These are phyloP conservation scores for Achaetomium macrosporum DNA, from an alignment of 2,329 filamentous ascomycete species.

Conservation along the genomic window DNA sequence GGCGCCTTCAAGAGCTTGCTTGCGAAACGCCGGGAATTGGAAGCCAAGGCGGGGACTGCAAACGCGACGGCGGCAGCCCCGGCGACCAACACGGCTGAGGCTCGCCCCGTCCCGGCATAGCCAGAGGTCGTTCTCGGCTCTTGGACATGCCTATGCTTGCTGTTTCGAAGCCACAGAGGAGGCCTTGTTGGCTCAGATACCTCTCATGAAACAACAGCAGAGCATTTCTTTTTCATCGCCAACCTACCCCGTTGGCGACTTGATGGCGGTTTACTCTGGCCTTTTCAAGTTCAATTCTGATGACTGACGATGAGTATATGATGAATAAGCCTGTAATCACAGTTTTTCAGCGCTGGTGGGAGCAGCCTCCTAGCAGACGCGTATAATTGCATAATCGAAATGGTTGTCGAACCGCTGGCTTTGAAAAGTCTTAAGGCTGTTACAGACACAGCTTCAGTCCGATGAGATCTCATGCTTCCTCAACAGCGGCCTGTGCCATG, in stretches of 20 bases:
- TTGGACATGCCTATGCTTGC: not conserved
- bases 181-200: not conserved
- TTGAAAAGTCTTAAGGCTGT: not conserved
- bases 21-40: slow-evolving; percentile 60
- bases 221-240: not conserved
- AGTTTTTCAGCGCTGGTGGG: not conserved
- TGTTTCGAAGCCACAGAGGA: not conserved
- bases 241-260: not conserved
- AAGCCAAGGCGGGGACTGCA: slow-evolving; percentile 41
- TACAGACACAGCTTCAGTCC: not conserved
- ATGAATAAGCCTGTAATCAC: slow-evolving; percentile 5
- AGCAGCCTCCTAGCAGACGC: not conserved
- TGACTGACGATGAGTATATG: slow-evolving; percentile 12
- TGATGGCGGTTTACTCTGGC: not conserved
- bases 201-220: not conserved
- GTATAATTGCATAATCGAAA: slow-evolving; percentile 9
- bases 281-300: slow-evolving; percentile 10
- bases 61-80: slow-evolving; percentile 6
- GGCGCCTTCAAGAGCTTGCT: slow-evolving; percentile 87
- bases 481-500: not conserved
- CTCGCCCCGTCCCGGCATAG: slow-evolving; percentile 7
- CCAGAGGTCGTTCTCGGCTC: slow-evolving; percentile 12
- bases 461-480: not conserved
- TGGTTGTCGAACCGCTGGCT: not conserved
- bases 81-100: slow-evolving; percentile 9